phyloP scores from a whole-genome alignment of 331 rosid species.

The Stylosanthes scabra region DNA sequence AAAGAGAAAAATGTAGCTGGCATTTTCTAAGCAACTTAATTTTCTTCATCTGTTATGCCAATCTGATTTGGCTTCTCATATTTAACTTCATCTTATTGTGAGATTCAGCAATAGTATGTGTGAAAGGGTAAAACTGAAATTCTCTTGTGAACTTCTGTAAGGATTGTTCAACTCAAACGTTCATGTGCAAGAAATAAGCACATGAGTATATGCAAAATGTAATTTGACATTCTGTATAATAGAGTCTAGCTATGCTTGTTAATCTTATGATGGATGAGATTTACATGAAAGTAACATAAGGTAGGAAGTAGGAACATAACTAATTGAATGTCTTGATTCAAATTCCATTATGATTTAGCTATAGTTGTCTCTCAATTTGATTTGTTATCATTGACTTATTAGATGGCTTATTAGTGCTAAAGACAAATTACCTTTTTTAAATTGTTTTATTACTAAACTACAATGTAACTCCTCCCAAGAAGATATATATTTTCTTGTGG shows the following conservation, averaged over 20 bases:
- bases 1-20: not conserved
- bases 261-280: not conserved
- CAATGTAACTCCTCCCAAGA: no score
- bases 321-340: not conserved
- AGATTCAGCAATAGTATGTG: not conserved
- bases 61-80: not conserved
- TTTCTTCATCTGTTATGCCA: conserved; percentile 4
- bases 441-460: no score
- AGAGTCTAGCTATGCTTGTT: not conserved
- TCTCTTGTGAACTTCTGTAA: not conserved
- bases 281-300: not conserved
- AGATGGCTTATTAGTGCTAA: no score
- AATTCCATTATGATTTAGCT: no score
- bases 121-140: not conserved
- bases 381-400: no score
- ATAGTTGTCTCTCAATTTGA: no score
- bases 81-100: not conserved
- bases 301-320: no score
- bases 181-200: not conserved
- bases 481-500: no score
- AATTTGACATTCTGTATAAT: not conserved
- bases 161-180: not conserved
- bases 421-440: no score
- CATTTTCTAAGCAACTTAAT: conserved; percentile 1
- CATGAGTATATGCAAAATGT: not conserved